Base-by-base conservation (phyloP, 148 eudicot genomes). In the Dianthus caryophyllus region DNA sequence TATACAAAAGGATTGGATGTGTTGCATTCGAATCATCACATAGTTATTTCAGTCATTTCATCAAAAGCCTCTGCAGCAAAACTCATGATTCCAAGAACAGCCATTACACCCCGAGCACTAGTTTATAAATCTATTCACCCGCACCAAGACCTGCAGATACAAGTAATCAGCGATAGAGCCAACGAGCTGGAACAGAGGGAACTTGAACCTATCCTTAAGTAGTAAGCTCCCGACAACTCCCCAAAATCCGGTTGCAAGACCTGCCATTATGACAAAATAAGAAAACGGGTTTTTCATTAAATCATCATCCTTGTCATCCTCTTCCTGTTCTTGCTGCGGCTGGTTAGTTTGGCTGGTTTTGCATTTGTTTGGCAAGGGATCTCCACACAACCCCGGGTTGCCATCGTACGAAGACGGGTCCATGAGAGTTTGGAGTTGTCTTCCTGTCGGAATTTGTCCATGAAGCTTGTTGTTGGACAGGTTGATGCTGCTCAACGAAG, bases 311-410 rank as follows among this genome's bases (percentile, higher is more conserved):
- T 31, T 50, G 24, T 70, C 70, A 1, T 38, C 54, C 0, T 64
- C 9, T 12, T 74, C 44, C 0, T 0, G 26, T 15, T 36, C 20
- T 30, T 43, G 48, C 21, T 17, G 10, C 43, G 25, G n/a, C 15
- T 46, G 61, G 9, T 41, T 36, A 11, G 13, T 2, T 1, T 51
- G 26, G 6, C 54, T 73, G 27, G 38, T 56, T 5, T 31, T 25
- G 51, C 85, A 82, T 15, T 52, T 67, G 22, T 27, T 61, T 17
- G 68, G 68, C 53, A 79, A 47, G 22, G 79, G 82, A 30, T 68
- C 31, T 18, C 88, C 88, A 48, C 82, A 84, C 6, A 84, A 70
- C 12, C 71, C 75, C 4, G 52, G 47, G 50, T 84, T 84, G 2
- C 76, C 79, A 2, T 33, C 38, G 38, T 33, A 33, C 7, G 38